Evolutionary conservation across 2,329 filamentous ascomycete genomes (phyloP).

Genomic region (Botrytis byssoidea): DNA sequence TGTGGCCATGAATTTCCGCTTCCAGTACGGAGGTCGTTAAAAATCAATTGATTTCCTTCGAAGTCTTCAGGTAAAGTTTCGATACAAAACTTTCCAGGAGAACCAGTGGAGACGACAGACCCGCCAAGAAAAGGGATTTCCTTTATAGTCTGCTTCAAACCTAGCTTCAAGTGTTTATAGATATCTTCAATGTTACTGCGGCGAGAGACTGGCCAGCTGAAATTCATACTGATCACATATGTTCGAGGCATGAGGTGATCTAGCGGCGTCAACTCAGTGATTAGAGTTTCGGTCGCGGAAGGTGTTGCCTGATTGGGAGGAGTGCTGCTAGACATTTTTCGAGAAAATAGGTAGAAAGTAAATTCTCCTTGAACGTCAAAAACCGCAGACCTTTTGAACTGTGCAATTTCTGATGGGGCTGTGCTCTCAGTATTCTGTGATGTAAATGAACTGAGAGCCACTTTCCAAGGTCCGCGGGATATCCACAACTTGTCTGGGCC

Average conservation of each 20-base stretch:
- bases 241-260: conserved; percentile 14
- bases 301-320: neutral
- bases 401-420: neutral
- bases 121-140: conserved; percentile 13
- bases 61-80: conserved; percentile 6
- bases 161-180: neutral
- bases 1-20: conserved; percentile 7
- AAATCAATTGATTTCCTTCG: conserved; percentile 1
- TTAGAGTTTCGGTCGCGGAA: neutral
- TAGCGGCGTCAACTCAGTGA: conserved; percentile 16
- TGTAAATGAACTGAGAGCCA: neutral
- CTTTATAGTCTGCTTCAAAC: conserved; percentile 4
- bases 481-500: neutral
- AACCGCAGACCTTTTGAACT: neutral
- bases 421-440: neutral
- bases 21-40: conserved; percentile 6
- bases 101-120: neutral
- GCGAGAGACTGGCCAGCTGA: conserved; percentile 6
- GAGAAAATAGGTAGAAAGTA: neutral
- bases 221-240: conserved; percentile 1
- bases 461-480: neutral
- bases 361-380: neutral
- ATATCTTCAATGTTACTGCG: conserved; percentile 14
- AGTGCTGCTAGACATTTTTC: neutral
- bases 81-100: neutral